Base-by-base conservation (phyloP, 495 filamentous ascomycete species). In the Podospora tetraspora region DNA sequence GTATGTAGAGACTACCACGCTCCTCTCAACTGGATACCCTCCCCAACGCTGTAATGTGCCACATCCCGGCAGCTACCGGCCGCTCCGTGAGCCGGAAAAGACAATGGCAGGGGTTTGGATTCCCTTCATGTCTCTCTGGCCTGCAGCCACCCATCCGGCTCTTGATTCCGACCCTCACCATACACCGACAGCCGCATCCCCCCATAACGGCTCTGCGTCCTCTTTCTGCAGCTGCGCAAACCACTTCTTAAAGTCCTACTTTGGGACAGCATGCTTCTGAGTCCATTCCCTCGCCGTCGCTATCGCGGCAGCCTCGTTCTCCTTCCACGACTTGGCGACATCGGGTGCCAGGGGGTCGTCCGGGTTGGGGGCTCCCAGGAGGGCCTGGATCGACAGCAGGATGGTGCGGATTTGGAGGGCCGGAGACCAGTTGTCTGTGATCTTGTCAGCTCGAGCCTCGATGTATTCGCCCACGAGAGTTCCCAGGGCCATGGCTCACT, bases 381-480 rank as follows among this genome's bases (percentile, higher is more conserved):
- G 84, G 19, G 95, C 95, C 80, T 99, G 95, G 76, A 99, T 99
- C 22, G 93, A 97, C 34, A 99, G 88, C 3, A 99, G 86, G 69
- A 99, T 98, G 0, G 95, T 99, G 34, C 95, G 90, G 76, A 99
- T 99, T 77, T 99, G 95, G 4, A 99, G 87, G 27, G 95, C 95
- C 9, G 95, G 95, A 23, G 95, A 98, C 95, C 95, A 99, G 84
- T 99, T 99, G 75, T 93, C 94, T 97, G 68, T 9, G 62, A n/a
- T 23, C 16, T 23, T 64, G 62, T 68, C 16, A 70, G 61, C 37
- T 8, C 43, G 43, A n/a, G 43, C 43, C 43, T 52, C 43, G 43
- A 11, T 12, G 24, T 64, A 23, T 19, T 12, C 63, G 61, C 21
- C 25, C 30, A 13, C n/a, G 56, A 7, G 56, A 3, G 29, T 56